Base-by-base conservation (phyloP, 2,329 filamentous ascomycete species). In the Cladosporium sp. region DNA sequence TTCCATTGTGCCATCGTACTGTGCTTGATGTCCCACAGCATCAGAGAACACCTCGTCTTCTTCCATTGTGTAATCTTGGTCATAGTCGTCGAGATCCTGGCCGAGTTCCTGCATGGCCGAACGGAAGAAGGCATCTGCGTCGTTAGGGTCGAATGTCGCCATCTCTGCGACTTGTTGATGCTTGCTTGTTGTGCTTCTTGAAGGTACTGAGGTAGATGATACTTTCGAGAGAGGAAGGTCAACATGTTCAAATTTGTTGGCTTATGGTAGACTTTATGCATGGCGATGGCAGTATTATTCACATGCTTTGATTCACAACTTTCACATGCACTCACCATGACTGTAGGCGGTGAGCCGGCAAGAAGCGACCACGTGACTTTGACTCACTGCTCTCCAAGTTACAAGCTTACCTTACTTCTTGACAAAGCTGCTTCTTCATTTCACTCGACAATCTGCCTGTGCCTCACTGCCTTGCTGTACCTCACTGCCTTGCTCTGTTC, bases 41-140 rank as follows among this genome's bases (percentile, higher is more conserved):
- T 71, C 70, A 18, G 69, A 64, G 57, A 71, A 71, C 12, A 66
- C 67, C 12, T 69, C 67, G 12, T 37, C 40, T n/a, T n/a, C 18
- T 3, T 46, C 40, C 40, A 44, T n/a, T 7, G 16, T 0, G 16
- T 46, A 12, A 12, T 46, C 40, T 46, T 46, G 40, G 10, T 70
- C 67, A 40, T 23, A 33, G 7, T 49, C 56, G 21, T 69, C 67
- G 14, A 40, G 11, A 23, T 55, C 35, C n/a, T 21, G 18, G 28
- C 28, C 29, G 60, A 55, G 49, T 14, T 50, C 44, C 18, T 18
- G 18, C 40, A 49, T 61, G n/a, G n/a, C 44, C 10, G 29, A 21
- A 28, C 23, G 26, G 21, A 61, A 61, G 58, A 57, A 57, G 21
- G 10, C 11, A 8, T 40, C n/a, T 6, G 33, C 14, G 33, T 40